Percentiles rank a stretch among this genome's conserved stretches.
phyloP scores from a whole-genome alignment of 169 alveolate genomes.

The Plasmodium reichenowi region DNA sequence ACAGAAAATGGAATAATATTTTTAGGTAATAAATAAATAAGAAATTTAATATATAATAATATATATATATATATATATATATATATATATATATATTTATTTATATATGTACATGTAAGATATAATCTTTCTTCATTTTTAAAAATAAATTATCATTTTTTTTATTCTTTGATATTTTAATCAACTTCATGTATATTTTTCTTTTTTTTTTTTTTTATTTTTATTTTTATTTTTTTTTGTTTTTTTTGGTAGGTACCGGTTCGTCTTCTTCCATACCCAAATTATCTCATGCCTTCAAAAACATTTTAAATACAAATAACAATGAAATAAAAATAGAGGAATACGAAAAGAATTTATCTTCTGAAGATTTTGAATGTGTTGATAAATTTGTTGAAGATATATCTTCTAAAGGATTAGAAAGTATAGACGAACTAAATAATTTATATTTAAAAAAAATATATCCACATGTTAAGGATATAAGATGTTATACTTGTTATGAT shows the following conservation, averaged over 20 bases:
- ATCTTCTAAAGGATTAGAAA: conserved; percentile 33
- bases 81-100: background rate
- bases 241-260: conserved; percentile 54
- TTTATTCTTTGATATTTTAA: background rate
- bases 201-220: background rate
- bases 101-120: background rate
- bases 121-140: background rate
- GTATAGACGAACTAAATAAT: conserved; percentile 48
- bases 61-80: background rate
- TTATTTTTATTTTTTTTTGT: background rate
- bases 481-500: conserved; percentile 65
- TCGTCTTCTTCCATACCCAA: conserved; percentile 68
- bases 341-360: background rate
- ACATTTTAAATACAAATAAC: conserved; percentile 11
- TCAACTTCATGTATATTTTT: background rate
- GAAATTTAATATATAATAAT: background rate
- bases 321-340: conserved; percentile 13
- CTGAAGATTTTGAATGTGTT: conserved; percentile 38
- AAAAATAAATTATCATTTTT: background rate
- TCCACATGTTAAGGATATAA: conserved; percentile 15
- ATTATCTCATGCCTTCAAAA: conserved; percentile 72
- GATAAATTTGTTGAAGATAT: conserved; percentile 61
- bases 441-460: conserved; percentile 44
- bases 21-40: conserved; percentile 42
- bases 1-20: conserved; percentile 71